Evolutionary conservation across 1,139 yeast species (phyloP).

Genomic region (Lodderomyces margitis): DNA sequence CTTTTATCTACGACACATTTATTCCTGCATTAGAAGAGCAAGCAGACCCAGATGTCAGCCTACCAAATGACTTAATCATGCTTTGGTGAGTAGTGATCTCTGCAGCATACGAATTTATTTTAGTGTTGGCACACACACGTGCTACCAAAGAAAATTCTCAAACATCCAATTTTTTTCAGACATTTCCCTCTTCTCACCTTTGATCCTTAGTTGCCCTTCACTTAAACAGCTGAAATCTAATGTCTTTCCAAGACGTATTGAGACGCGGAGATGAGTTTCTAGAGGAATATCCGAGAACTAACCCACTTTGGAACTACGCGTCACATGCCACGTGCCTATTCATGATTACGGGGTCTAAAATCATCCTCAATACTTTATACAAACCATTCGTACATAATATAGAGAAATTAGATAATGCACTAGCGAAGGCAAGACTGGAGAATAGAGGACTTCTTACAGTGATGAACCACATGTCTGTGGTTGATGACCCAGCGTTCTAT

Average conservation of each 20-base stretch:
- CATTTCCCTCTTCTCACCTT: conserved; percentile 1
- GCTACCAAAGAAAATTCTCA: too few species aligned
- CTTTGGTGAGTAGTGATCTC: neutral
- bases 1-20: conserved; percentile 3
- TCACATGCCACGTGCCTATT: conserved; percentile 70
- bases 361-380: conserved; percentile 59
- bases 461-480: conserved; percentile 95
- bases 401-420: conserved; percentile 62
- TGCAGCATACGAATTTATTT: too few species aligned
- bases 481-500: conserved; percentile 92
- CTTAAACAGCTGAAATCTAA: too few species aligned
- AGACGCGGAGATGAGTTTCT: conserved; percentile 76
- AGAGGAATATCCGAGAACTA: conserved; percentile 55
- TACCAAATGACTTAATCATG: conserved; percentile 7
- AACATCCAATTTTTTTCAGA: too few species aligned
- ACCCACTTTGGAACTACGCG: conserved; percentile 60
- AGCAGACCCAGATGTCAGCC: conserved; percentile 4
- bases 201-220: too few species aligned
- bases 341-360: conserved; percentile 64
- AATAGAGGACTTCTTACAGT: conserved; percentile 77
- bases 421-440: conserved; percentile 59
- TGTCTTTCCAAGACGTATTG: conserved; percentile 75
- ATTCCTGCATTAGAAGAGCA: conserved; percentile 3
- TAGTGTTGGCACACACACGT: too few species aligned
- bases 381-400: conserved; percentile 60